phyloP scores from a whole-genome alignment of 177 flowering plant species.

The Telopea speciosissima region DNA sequence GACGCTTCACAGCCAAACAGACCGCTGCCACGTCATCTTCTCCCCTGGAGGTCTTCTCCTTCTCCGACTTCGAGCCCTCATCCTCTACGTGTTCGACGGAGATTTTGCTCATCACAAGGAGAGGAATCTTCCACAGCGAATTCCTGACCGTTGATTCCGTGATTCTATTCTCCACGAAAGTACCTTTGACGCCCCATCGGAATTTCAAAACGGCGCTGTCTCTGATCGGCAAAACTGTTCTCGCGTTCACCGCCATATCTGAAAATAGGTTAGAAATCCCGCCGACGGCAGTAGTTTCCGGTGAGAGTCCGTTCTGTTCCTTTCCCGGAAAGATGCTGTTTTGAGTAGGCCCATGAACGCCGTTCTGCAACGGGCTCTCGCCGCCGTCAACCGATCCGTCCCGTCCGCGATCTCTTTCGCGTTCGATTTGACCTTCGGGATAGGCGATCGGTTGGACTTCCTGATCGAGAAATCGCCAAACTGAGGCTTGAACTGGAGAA shows the following conservation, averaged over 20 bases:
- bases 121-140: constrained; percentile 40
- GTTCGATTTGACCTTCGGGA: background rate
- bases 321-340: constrained; percentile 12
- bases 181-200: constrained; percentile 64
- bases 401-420: constrained; percentile 19
- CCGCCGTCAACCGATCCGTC: constrained; percentile 32
- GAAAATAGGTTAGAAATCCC: constrained; percentile 21
- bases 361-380: constrained; percentile 20
- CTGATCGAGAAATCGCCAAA: constrained; percentile 71
- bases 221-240: constrained; percentile 52
- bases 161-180: constrained; percentile 7
- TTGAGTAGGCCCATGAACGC: background rate
- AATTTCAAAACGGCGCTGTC: constrained; percentile 42
- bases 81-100: constrained; percentile 61
- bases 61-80: background rate
- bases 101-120: constrained; percentile 69
- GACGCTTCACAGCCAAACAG: constrained; percentile 42
- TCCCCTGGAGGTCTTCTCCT: background rate
- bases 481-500: constrained; percentile 64
- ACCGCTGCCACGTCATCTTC: constrained; percentile 19
- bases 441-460: constrained; percentile 24
- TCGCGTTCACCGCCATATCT: constrained; percentile 58
- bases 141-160: constrained; percentile 22
- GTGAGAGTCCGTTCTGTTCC: constrained; percentile 14
- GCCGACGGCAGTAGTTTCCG: constrained; percentile 2